phyloP scores from a whole-genome alignment of 2,329 filamentous ascomycete species.

The Ophiostoma pallidulum region DNA sequence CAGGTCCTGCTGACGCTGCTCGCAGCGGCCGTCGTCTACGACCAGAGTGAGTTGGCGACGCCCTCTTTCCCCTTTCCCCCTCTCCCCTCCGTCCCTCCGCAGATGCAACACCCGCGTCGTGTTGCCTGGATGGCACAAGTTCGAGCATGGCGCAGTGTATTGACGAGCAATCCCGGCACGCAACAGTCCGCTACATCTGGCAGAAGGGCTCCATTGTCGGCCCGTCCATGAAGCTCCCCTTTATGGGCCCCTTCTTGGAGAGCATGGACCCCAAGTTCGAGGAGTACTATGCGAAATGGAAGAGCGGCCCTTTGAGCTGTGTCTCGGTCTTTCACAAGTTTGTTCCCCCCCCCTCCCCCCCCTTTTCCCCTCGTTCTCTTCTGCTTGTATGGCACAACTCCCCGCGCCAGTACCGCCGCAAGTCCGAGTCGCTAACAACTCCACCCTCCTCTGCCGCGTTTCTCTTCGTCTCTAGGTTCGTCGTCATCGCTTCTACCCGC shows the following conservation, averaged over 20 bases:
- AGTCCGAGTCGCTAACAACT: no score
- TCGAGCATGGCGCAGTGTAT: no score
- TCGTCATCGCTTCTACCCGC: constrained; percentile 89
- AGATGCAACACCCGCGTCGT: no score
- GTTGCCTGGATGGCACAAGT: no score
- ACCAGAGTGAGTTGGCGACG: constrained; percentile 70
- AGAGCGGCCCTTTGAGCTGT: constrained; percentile 83
- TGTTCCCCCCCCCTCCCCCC: constrained; percentile 22
- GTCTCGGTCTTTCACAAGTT: constrained; percentile 99
- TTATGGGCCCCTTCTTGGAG: constrained; percentile 91
- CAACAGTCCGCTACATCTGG: constrained; percentile 61
- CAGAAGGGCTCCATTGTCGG: constrained; percentile 70
- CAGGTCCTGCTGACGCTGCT: constrained; percentile 63
- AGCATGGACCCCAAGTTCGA: constrained; percentile 87
- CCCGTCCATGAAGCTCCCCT: constrained; percentile 66
- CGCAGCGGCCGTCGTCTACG: constrained; percentile 66
- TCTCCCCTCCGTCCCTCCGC: constrained; percentile 12
- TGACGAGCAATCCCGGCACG: constrained; percentile 11
- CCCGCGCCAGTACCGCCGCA: no score
- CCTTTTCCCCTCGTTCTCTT: neutral
- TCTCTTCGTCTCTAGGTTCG: constrained; percentile 55
- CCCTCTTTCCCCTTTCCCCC: constrained; percentile 25
- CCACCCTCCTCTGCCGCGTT: neutral
- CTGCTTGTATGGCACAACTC: no score
- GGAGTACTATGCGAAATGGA: constrained; percentile 87